Base-by-base conservation (phyloP, 331 rosid species). In the Arachis monticola region DNA sequence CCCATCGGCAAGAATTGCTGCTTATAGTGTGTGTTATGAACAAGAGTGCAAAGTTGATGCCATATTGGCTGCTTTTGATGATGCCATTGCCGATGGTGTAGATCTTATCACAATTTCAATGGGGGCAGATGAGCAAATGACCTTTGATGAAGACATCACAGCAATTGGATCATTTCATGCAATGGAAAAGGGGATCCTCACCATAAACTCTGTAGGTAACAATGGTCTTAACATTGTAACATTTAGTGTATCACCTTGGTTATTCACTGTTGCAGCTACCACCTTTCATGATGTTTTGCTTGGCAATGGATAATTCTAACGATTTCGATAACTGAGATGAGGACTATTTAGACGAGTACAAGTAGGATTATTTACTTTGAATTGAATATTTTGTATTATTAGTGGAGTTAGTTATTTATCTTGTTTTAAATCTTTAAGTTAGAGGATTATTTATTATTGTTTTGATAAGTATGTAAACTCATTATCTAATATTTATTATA, bases 101-200 rank as follows among this genome's bases (percentile, higher is more conserved):
- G 83, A 83, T 47, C n/a, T 88, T 3, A 79, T 88, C 13, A 50
- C 72, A 0, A 4, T 74, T 4, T 81, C 88, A 14, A 0, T 87
- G 0, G 81, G 81, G 17, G 0, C 2, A 3, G 0, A 0, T 0
- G 0, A 1, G 0, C 0, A 48, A 13, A 0, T 1, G 0, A 2
- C 58, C 1, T 67, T 79, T 10, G 1, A 6, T 0, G 0, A 10
- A 0, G 83, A 83, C 10, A 2, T 61, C 5, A 1, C 80, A 1
- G 67, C 87, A 1, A 82, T 87, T 61, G 88, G 87, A 50, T 58
- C 87, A 57, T 86, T 86, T 17, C 93, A 86, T 70, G 90, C 90
- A 0, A 74, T 82, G 87, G 77, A 53, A 8, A 86, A 47, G 61
- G 89, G 91, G 47, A 73, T 88, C 6, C 72, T 86, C 0, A 80